phyloP scores from a whole-genome alignment of 768 basidiomycete genomes.

The Trametes gibbosa region DNA sequence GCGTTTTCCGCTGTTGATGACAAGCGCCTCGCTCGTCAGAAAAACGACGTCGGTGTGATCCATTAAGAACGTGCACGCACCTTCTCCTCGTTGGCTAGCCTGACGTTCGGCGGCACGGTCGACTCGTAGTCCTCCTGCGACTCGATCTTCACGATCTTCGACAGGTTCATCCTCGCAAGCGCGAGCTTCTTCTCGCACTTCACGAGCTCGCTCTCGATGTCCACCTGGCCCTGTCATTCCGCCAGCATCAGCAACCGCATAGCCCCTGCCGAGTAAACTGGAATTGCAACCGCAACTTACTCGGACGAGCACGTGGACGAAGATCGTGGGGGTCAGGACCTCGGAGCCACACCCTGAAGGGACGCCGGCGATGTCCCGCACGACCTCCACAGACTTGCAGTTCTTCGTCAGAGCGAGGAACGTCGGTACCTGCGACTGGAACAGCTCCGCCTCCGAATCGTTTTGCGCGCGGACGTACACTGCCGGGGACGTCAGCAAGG shows the following conservation, averaged over 20 bases:
- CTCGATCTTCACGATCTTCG: constrained; percentile 75
- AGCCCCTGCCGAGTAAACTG: no score
- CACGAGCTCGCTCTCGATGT: constrained; percentile 81
- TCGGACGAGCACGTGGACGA: constrained; percentile 82
- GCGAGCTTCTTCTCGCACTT: constrained; percentile 91
- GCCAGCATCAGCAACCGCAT: neutral
- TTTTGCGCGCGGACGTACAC: constrained; percentile 77
- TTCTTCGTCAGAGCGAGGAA: constrained; percentile 86
- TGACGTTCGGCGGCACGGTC: constrained; percentile 78
- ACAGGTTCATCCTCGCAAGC: constrained; percentile 61
- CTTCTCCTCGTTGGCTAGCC: constrained; percentile 76
- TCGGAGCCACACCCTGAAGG: constrained; percentile 87
- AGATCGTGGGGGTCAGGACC: constrained; percentile 70
- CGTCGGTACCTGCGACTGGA: constrained; percentile 71
- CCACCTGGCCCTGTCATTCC: constrained; percentile 72
- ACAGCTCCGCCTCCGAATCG: constrained; percentile 58
- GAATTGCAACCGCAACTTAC: constrained; percentile 40
- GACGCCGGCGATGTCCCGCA: constrained; percentile 62
- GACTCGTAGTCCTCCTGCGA: constrained; percentile 73
- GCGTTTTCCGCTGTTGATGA: constrained; percentile 56
- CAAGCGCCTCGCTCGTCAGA: neutral
- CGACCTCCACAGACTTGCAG: constrained; percentile 70
- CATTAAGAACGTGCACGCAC: constrained; percentile 41
- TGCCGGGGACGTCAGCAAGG: constrained; percentile 28
- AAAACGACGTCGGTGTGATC: neutral